These are phyloP conservation scores for Coix lacrymajobi DNA, from an alignment of 176 grass and related monocot genomes.

Conservation along the genomic window DNA sequence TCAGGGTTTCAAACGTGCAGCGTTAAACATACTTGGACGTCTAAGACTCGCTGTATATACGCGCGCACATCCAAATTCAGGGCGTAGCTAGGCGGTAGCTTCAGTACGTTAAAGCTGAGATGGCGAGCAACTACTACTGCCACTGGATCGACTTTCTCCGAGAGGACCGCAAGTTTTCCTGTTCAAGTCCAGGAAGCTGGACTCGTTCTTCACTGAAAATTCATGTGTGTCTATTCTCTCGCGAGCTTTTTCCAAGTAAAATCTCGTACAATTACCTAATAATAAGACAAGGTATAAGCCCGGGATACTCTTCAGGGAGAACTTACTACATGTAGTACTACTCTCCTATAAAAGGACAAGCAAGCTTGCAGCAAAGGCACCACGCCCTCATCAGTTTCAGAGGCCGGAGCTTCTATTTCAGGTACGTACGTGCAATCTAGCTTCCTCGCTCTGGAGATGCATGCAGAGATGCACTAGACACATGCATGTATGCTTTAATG, in stretches of 20 bases:
- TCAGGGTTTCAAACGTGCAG: neutral
- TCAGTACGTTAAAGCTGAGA: neutral
- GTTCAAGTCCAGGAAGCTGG: conserved; percentile 7
- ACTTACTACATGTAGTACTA: neutral
- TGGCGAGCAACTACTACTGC: neutral
- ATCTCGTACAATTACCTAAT: neutral
- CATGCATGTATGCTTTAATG: neutral
- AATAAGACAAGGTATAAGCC: neutral
- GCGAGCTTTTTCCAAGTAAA: neutral
- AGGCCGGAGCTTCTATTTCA: neutral
- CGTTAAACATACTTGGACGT: neutral
- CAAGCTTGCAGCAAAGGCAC: neutral
- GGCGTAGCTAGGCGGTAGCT: neutral
- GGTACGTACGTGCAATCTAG: neutral
- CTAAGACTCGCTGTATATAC: neutral
- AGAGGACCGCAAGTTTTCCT: conserved; percentile 1
- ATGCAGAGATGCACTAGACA: neutral
- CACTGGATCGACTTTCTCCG: neutral
- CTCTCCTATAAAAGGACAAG: conserved; percentile 3
- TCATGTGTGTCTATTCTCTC: neutral
- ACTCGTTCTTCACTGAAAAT: conserved; percentile 13
- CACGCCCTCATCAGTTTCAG: neutral
- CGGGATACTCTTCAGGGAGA: neutral
- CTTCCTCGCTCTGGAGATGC: neutral
- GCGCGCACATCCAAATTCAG: neutral